Conservation (phyloP, 2,329 filamentous ascomycete species). For the Amauroascus niger region DNA sequence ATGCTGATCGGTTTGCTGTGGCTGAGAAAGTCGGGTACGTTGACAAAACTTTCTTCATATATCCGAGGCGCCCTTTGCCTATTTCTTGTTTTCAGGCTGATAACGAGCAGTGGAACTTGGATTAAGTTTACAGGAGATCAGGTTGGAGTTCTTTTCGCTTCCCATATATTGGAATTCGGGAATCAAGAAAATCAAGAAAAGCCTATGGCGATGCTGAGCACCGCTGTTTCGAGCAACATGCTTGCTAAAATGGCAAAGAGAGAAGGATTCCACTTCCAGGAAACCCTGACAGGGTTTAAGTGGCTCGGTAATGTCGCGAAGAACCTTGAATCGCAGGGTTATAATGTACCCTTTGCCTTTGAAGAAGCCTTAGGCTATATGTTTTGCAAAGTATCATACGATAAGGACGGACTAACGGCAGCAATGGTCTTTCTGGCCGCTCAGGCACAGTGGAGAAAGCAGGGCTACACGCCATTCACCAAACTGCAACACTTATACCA, state of each 20-base stretch:
- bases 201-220: constrained; percentile 48
- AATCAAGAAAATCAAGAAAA: constrained; percentile 23
- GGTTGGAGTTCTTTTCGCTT: constrained; percentile 51
- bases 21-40: constrained; percentile 47
- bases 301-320: constrained; percentile 56
- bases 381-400: constrained; percentile 52
- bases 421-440: constrained; percentile 51
- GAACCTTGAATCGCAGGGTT: constrained; percentile 42
- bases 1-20: constrained; percentile 54
- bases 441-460: constrained; percentile 40
- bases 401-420: constrained; percentile 56
- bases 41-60: not conserved
- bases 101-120: constrained; percentile 41
- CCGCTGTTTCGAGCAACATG: constrained; percentile 56
- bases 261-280: constrained; percentile 49
- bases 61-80: not conserved
- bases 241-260: constrained; percentile 46
- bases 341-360: constrained; percentile 49
- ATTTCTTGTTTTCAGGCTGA: not conserved
- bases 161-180: constrained; percentile 44
- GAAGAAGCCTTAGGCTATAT: constrained; percentile 60
- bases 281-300: constrained; percentile 58
- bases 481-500: constrained; percentile 50
- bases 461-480: constrained; percentile 47
- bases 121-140: constrained; percentile 57